Evolutionary conservation across 2,329 filamentous ascomycete species (phyloP), one percentile per base, ranked within the genome.

Genomic region (Remersonia thermophila): DNA sequence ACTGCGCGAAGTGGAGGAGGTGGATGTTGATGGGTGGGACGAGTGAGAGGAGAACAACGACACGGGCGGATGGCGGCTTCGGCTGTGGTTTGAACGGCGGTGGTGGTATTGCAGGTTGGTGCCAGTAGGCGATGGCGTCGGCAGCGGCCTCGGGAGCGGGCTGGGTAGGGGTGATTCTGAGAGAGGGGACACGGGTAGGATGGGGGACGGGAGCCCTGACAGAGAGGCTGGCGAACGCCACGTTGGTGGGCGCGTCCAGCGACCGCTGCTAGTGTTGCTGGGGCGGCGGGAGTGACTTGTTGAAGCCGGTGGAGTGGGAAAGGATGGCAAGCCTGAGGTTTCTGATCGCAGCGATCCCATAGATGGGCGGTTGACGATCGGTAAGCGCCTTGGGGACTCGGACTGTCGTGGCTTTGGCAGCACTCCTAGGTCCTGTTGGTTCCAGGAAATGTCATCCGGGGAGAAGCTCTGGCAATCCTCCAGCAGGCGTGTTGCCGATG

Each of bases 151-250:
- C 9, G 20, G 20, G 5, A 23, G 5, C 5, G 20, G 20, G 5
- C 20, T 9, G 5, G 20, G 20, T 23, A 9, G 5, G 20, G 20
- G 9, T 6, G 20, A 23, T 5, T 23, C 20, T 5, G 20, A 23
- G 20, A 23, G 14, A 31, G 14, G 14, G 17, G 35, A 27, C 6
- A 25, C 15, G 7, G 34, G 30, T 7, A 33, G 33, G 10, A 34
- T 14, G 11, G 32, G 30, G 15, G 20, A 30, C 8, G 27, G 23
- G 3, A 30, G 29, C 3, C 27, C 27, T 13, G 11, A 14, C 6
- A 7, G n/a, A 17, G 17, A 36, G 11, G 6, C 35, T 35, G 39
- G 39, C 13, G 34, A 32, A 13, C 40, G 40, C 40, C 40, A 42
- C 2, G 35, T 39, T 6, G 39, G 39, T 11, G 42, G 39, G 2